phyloP scores from a whole-genome alignment of 768 basidiomycete species.

The Guyanaporus albipodus region DNA sequence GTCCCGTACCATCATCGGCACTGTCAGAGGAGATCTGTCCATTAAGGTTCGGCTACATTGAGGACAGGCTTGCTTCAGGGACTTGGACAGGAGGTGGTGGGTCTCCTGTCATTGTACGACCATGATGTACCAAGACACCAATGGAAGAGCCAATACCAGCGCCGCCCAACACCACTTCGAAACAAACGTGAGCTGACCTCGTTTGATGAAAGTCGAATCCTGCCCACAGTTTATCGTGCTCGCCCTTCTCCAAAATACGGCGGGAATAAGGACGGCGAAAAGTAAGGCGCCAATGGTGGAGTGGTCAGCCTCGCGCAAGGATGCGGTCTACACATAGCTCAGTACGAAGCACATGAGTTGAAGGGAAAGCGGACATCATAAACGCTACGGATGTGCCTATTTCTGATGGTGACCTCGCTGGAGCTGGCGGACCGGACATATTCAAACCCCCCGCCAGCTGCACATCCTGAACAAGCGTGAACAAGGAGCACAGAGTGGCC shows the following conservation, averaged over 20 bases:
- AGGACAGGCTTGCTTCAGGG: conserved; percentile 27
- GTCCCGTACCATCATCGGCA: background rate
- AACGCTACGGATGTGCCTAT: conserved; percentile 45
- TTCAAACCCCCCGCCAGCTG: conserved; percentile 51
- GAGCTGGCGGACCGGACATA: conserved; percentile 58
- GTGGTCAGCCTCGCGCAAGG: conserved; percentile 67
- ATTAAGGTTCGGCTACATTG: conserved; percentile 2
- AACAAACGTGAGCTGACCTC: background rate
- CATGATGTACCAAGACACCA: conserved; percentile 57
- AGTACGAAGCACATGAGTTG: background rate
- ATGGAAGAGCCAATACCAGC: conserved; percentile 61
- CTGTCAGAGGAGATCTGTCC: background rate
- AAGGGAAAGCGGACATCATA: conserved; percentile 51
- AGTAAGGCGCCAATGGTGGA: conserved; percentile 70
- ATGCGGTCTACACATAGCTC: conserved; percentile 42
- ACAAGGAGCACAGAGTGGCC: background rate
- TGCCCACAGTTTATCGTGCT: conserved; percentile 52
- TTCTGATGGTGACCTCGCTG: conserved; percentile 45
- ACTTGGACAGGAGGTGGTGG: conserved; percentile 39
- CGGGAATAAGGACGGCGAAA: conserved; percentile 59
- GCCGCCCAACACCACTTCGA: conserved; percentile 65
- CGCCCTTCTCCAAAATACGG: conserved; percentile 70
- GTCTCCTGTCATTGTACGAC: conserved; percentile 52
- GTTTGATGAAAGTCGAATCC: conserved; percentile 12
- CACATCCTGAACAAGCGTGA: conserved; percentile 28